Base-by-base conservation (phyloP, 345 rosid species). In the Pugionium cornutum region DNA sequence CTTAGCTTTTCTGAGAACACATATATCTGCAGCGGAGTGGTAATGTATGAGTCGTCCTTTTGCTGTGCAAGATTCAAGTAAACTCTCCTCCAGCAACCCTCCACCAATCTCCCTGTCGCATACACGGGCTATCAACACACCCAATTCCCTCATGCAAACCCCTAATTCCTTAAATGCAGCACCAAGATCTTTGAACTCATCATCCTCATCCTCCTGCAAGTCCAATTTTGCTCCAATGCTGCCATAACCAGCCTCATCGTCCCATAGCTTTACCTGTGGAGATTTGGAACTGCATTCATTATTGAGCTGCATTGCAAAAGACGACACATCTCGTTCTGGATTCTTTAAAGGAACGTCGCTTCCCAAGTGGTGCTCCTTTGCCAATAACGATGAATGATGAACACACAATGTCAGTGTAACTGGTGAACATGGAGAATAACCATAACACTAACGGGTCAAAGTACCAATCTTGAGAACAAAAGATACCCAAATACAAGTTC, bases 21-120 rank as follows among this genome's bases (percentile, higher is more conserved):
- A 42, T 32, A 70, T 77, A 70, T 90, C 96, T 18, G 76, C 43
- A 47, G 44, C 27, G 4, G 95, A 90, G 84, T 90, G 97, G 75
- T 94, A 94, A 70, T 89, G 99, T 69, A 94, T 78, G 40, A 88
- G 92, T 4, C 95, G 91, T 7, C 83, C 97, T 77, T 94, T 94
- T 0, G 96, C 99, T 1, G 86, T 72, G 51, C 80, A 76, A 9
- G 97, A 90, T 42, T 88, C 92, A 49, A 90, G 27, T 68, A 94
- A 80, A 66, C 83, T 83, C 54, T 72, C 78, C 68, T 88, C 90
- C 11, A 90, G 82, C 53, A 85, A 81, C 2, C 83, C 74, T 51
- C 88, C 95, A 28, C 95, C 96, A 66, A 88, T 80, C 61, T 80
- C 85, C 69, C 58, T 62, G 69, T 94, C 97, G 63, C 97, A 90